Conservation (phyloP, 2,329 filamentous ascomycete species). For the Fusarium caatingaense region DNA sequence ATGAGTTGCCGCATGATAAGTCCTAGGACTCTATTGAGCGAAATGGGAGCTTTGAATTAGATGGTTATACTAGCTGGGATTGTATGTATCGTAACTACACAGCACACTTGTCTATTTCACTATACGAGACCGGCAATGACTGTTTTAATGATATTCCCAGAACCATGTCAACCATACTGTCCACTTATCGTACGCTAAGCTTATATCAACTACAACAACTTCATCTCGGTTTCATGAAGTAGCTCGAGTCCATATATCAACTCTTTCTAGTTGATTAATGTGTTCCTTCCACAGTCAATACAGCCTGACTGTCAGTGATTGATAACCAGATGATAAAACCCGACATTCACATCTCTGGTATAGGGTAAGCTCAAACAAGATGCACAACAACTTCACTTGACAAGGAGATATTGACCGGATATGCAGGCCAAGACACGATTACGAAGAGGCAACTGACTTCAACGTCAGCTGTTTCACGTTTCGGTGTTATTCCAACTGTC, state of each 20-base stretch:
- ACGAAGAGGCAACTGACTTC: constrained; percentile 13
- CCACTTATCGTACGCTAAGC: too few relatives aligned
- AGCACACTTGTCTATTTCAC: too few relatives aligned
- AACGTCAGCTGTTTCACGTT: constrained; percentile 5
- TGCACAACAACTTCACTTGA: not conserved
- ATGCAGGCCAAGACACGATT: not conserved
- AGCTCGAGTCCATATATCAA: not conserved
- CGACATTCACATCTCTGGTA: not conserved
- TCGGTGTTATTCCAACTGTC: not conserved
- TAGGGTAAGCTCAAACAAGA: not conserved
- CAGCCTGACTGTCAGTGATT: not conserved
- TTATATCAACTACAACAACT: not conserved
- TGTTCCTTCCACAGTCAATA: not conserved
- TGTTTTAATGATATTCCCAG: not conserved
- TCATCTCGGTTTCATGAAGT: too few relatives aligned
- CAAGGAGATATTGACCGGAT: not conserved
- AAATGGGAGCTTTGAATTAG: not conserved
- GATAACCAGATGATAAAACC: not conserved
- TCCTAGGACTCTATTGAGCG: not conserved
- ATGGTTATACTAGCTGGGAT: not conserved
- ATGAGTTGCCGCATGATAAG: not conserved
- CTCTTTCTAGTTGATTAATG: not conserved
- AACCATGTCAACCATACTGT: too few relatives aligned
- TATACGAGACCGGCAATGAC: not conserved
- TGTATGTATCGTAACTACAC: not conserved